Evolutionary conservation across 2,329 filamentous ascomycete genomes (phyloP), one percentile per base, ranked within the genome.

Genomic region (Hypoxylon rubiginosum): DNA sequence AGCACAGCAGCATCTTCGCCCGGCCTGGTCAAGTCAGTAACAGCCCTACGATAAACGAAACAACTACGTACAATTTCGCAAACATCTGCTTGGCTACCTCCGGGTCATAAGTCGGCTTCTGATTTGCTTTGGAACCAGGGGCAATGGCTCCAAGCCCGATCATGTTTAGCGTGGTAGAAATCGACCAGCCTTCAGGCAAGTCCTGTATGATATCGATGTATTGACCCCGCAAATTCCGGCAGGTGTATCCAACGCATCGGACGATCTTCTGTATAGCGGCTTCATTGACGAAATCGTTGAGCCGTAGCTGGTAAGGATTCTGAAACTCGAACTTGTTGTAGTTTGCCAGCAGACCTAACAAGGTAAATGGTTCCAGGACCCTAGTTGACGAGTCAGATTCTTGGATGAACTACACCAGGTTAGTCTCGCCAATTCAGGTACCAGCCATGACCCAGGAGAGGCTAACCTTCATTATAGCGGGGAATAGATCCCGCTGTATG

Each of bases 301-400:
- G 86, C 28, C 95, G 92, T 68, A 97, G 83, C 73, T 96, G 91
- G 74, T 99, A 99, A 0, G 95, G 95, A 73, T 99, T 99, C 77
- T 97, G 94, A 62, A 97, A 95, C 79, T 99, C 96, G 75, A 99
- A 99, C 79, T 98, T 99, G 86, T 99, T 98, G 85, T 98, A 98
- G 81, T 98, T 99, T 70, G 93, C 92, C 57, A 99, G 83, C 3
- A 98, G 85, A 11, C 95, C 95, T 19, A 97, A 85, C 9, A 98
- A 86, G 13, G 91, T 88, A 71, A 97, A 94, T 0, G 95, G 91
- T 63, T 92, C 88, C 46, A 93, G 86, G 62, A 88, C 88, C 73
- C 86, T 84, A 17, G 84, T 81, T 34, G 87, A 83, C 24, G 86
- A 85, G 66, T 93, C 90, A 48, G 90, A 87, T 71, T 97, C 93